phyloP scores from a whole-genome alignment of 192 early-diverging fungal genomes.

The Glomus cerebriforme region DNA sequence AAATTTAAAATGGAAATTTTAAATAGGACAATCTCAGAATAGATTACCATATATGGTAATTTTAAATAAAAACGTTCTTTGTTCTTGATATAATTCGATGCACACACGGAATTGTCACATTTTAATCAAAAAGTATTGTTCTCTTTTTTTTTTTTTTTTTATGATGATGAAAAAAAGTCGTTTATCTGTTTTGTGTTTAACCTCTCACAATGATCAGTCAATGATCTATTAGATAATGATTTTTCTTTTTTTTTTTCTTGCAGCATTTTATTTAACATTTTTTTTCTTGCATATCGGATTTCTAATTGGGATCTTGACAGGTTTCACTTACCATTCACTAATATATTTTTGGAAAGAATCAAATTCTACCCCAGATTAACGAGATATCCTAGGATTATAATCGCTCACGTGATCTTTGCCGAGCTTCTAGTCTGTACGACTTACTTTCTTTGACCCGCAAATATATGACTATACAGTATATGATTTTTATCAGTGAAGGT shows the following conservation, averaged over 20 bases:
- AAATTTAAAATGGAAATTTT: background rate
- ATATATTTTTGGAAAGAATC: background rate
- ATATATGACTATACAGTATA: too few relatives aligned
- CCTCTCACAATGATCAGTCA: too few relatives aligned
- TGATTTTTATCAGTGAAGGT: too few relatives aligned
- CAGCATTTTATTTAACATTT: background rate
- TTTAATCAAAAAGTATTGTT: background rate
- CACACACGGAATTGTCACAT: background rate
- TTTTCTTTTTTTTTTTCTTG: background rate
- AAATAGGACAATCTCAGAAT: too few relatives aligned
- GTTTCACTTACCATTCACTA: background rate
- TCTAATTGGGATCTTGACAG: conserved; percentile 13
- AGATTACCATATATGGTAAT: background rate
- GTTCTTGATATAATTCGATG: background rate
- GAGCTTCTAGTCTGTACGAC: too few relatives aligned
- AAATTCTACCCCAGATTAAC: background rate
- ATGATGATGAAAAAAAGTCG: too few relatives aligned
- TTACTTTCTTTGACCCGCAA: too few relatives aligned
- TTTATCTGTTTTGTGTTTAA: too few relatives aligned
- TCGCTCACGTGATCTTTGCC: too few relatives aligned
- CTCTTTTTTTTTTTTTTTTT: background rate
- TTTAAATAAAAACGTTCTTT: background rate
- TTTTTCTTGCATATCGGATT: background rate
- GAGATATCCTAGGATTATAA: too few relatives aligned
- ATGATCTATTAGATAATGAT: background rate